Conservation (phyloP, 169 alveolate species). For the Prorocentrum cordatum region DNA sequence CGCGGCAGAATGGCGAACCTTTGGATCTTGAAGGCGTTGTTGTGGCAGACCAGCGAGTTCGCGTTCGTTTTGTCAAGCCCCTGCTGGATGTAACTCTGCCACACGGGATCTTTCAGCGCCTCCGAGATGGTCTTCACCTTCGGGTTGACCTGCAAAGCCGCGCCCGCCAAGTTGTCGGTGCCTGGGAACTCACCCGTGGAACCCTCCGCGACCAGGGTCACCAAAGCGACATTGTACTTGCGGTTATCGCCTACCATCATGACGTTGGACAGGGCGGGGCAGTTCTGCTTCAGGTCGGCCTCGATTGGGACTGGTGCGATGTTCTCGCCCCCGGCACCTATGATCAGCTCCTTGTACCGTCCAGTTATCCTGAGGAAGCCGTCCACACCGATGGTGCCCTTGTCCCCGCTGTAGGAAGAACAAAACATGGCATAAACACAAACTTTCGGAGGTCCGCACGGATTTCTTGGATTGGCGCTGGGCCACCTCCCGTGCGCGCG, state of each 20-base stretch:
- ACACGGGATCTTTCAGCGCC: constrained; percentile 40
- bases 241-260: constrained; percentile 71
- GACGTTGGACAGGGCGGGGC: constrained; percentile 53
- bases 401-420: constrained; percentile 63
- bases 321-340: constrained; percentile 67
- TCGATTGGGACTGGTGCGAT: constrained; percentile 69
- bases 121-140: constrained; percentile 41
- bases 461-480: too few species aligned
- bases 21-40: constrained; percentile 68
- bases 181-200: constrained; percentile 62
- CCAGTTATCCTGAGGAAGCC: constrained; percentile 56
- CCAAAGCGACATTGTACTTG: constrained; percentile 38
- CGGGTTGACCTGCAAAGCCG: constrained; percentile 39
- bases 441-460: too few species aligned
- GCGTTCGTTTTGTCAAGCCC: constrained; percentile 7
- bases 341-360: constrained; percentile 68
- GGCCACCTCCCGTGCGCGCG: too few species aligned
- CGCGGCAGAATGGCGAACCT: constrained; percentile 66
- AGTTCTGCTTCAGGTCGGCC: constrained; percentile 14
- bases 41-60: constrained; percentile 36
- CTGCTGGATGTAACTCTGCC: constrained; percentile 43
- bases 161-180: constrained; percentile 31
- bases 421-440: too few species aligned
- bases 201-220: constrained; percentile 44
- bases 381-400: neutral